Evolutionary conservation across 2,329 filamentous ascomycete species (phyloP), one percentile per base, ranked within the genome.

Genomic region (Thyridium curvatum): DNA sequence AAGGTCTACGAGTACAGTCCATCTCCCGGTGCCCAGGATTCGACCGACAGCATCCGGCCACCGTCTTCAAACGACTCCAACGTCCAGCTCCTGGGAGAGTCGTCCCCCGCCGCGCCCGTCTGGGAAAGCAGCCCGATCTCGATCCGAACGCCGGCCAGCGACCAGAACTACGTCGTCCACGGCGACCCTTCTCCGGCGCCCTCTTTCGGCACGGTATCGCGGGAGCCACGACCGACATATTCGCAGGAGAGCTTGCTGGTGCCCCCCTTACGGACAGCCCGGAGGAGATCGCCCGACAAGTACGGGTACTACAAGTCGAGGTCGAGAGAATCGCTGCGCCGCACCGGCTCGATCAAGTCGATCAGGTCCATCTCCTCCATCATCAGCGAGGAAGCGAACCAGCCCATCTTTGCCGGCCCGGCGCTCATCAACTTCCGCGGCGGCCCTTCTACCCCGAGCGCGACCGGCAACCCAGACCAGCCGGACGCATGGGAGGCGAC

Each of bases 191-290:
- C 66, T 4, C 47, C 57, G 15, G 64, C 66, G 28, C 58, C 65
- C 9, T 67, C 63, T 10, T 48, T 56, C 18, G 52, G 47, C 18
- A 60, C 64, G 30, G 50, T 60, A 39, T 44, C 52, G 7, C 58
- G 48, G 16, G 51, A 52, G 28, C 45, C 60, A 2, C 63, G 62
- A 6, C 59, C 61, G 15, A 66, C 69, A 40, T 81, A 74, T 51
- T 82, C 79, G 0, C 75, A 76, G 45, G 78, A 82, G 50, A 82
- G 77, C 45, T 61, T 82, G 21, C 51, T 75, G 12, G 73, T 82
- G 12, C 64, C 73, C 8, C 77, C 78, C 0, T 58, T 82, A 14
- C 64, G 66, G 34, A 67, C 73, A 8, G 57, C 58, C 38, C 68
- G 63, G 49, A 64, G 65, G 46, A 60, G 58, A 17, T 72, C 72